Base-by-base conservation (phyloP, 768 basidiomycete species). In the Lentinula aciculospora region DNA sequence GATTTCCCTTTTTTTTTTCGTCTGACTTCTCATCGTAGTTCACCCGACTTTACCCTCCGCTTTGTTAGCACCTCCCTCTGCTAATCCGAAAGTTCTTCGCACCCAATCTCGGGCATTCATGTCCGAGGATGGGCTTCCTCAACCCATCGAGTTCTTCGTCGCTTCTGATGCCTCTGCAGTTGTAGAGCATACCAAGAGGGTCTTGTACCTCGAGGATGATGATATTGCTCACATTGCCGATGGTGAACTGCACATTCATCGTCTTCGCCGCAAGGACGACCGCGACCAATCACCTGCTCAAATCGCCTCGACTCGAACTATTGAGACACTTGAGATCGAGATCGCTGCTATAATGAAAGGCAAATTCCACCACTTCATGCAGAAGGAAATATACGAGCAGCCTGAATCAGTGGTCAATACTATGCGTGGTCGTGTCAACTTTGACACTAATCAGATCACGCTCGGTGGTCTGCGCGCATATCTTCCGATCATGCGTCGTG, bases 291-390 rank as follows among this genome's bases (percentile, higher is more conserved):
- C 82, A 12, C 77, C 86, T 19, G 77, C 81, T 37, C 82, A 82
- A 62, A 71, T 78, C 48, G 84, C 85, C 31, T 68, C 91, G 25
- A 96, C 94, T 32, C 91, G 97, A 63, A 93, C 84, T 63, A 98
- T 99, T 72, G 97, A 98, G 77, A 97, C 94, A 4, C 85, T 99
- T 64, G 97, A 98, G 75, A 86, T 99, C 63, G 97, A 99, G 74
- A 84, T 99, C 46, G 96, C 96, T n/a, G 97, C 96, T 64, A 98
- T 99, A 77, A 98, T 98, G 97, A 99, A 99, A 82, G 97, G 97
- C 69, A 93, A 94, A 73, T 99, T 98, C 71, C 93, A 93, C 69
- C 95, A 96, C 69, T 99, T 99, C 77, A 99, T 99, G 97, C 96
- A 98, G 72, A 99, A 99, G 78, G 97, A 99, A 74, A 98, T 98